Percentiles rank a stretch among this genome's conserved stretches.
phyloP scores from a whole-genome alignment of 108 stramenopile genomes.

The Skeletonema costatum region DNA sequence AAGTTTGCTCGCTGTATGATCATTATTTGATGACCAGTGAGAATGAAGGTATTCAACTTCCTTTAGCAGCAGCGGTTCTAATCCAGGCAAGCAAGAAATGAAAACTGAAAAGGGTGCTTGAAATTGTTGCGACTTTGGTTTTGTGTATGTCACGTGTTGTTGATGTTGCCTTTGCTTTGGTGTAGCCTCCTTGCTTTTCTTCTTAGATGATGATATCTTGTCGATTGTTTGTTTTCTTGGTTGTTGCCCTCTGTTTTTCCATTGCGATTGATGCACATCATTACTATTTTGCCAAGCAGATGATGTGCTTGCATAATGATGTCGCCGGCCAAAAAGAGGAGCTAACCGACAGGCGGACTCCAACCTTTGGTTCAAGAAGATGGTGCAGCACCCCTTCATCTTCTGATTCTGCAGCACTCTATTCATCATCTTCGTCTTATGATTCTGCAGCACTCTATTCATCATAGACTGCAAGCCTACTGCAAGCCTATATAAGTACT shows the following conservation, averaged over 20 bases:
- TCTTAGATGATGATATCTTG: background rate
- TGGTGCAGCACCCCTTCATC: background rate
- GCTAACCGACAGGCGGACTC: background rate
- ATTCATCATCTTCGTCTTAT: background rate
- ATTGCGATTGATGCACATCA: background rate
- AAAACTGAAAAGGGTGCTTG: constrained; percentile 40
- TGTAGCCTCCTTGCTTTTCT: background rate
- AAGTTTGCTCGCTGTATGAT: background rate
- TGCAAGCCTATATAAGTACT: too few species aligned
- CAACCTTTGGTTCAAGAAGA: background rate
- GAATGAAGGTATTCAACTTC: constrained; percentile 59
- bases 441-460: background rate
- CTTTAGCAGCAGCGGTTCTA: constrained; percentile 54
- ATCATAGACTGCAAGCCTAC: too few species aligned
- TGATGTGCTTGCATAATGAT: background rate
- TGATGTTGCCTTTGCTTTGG: background rate
- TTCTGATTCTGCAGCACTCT: background rate
- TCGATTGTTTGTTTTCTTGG: background rate
- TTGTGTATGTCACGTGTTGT: background rate
- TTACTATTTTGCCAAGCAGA: background rate
- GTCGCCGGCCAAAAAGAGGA: background rate
- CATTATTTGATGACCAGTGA: background rate
- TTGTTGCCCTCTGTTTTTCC: background rate
- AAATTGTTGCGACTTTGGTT: constrained; percentile 4
- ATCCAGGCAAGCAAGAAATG: constrained; percentile 71